Evolutionary conservation across 2,329 filamentous ascomycete species (phyloP).

Genomic region (Aschersonia sp.): DNA sequence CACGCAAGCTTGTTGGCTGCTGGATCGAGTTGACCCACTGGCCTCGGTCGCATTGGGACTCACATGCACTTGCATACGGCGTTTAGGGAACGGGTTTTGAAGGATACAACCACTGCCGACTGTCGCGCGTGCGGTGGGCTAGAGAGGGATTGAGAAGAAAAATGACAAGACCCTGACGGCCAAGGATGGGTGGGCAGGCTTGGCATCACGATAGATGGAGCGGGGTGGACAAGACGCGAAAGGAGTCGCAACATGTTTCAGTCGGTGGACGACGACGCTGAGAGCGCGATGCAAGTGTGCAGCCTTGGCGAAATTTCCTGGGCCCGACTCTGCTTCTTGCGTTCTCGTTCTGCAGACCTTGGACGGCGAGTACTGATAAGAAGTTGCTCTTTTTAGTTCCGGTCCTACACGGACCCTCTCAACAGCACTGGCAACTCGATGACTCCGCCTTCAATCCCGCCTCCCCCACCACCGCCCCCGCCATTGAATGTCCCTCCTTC

Average conservation of each 20-base stretch:
- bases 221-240: neutral
- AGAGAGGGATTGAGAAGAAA: no score
- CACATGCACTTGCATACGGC: no score
- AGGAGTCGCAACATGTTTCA: neutral
- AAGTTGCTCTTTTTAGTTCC: conserved; percentile 30
- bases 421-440: conserved; percentile 31
- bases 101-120: no score
- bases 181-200: no score
- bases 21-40: no score
- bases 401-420: conserved; percentile 41
- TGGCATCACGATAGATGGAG: neutral
- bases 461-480: conserved; percentile 53
- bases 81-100: no score
- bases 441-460: conserved; percentile 42
- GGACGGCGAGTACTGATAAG: neutral
- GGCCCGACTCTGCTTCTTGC: neutral
- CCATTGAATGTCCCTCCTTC: conserved; percentile 78
- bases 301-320: conserved; percentile 3
- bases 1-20: no score
- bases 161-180: neutral
- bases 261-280: neutral
- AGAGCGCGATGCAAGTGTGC: conserved; percentile 1
- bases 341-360: neutral
- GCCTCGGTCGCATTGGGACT: no score
- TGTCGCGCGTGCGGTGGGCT: no score